Evolutionary conservation across 345 rosid genomes (phyloP).

Genomic region (Balakata baccata): DNA sequence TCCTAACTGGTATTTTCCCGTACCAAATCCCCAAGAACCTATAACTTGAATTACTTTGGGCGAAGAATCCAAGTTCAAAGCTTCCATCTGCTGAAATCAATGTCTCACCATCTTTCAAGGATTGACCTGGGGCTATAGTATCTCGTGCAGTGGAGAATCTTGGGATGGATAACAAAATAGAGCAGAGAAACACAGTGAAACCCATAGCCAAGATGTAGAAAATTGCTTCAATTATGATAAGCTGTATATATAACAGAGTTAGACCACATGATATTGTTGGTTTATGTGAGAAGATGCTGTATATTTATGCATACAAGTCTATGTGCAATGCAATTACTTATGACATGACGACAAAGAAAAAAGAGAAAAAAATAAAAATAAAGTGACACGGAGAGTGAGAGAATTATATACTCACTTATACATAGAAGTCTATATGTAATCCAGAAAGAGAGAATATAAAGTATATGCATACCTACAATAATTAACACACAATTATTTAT

Average conservation of each 20-base stretch:
- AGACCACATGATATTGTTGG: not conserved
- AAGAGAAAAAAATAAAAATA: too few relatives aligned
- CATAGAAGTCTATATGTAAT: not conserved
- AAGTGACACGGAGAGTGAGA: too few relatives aligned
- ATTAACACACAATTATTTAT: not conserved
- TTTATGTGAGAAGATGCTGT: not conserved
- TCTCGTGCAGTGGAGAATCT: constrained; percentile 11
- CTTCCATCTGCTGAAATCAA: constrained; percentile 20
- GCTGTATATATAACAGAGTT: not conserved
- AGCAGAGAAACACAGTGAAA: not conserved
- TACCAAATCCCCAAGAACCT: constrained; percentile 19
- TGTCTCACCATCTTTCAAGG: constrained; percentile 20
- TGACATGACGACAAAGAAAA: not conserved
- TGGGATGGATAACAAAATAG: not conserved
- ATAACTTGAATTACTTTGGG: constrained; percentile 3
- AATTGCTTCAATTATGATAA: not conserved
- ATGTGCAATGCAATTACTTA: not conserved
- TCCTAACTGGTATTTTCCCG: constrained; percentile 3
- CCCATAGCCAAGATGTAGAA: not conserved
- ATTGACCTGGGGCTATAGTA: constrained; percentile 11
- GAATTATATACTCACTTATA: not conserved
- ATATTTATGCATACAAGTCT: not conserved
- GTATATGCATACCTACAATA: not conserved
- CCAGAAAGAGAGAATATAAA: not conserved
- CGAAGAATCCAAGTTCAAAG: constrained; percentile 39